Evolutionary conservation across 2,329 filamentous ascomycete genomes (phyloP).

Genomic region (Zasmidium angulare): DNA sequence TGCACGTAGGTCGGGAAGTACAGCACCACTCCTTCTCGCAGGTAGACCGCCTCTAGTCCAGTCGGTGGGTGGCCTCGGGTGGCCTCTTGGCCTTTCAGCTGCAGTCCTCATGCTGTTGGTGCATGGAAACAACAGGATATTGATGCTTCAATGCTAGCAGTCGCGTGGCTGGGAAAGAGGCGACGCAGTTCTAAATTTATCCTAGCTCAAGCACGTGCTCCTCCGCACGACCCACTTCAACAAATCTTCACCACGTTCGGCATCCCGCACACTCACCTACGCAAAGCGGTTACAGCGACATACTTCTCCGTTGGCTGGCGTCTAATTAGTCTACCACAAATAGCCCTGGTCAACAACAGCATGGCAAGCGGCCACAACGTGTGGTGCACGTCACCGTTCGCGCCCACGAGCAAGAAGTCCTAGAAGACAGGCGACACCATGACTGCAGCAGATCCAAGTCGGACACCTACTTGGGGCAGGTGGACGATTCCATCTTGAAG

Average conservation of each 20-base stretch:
- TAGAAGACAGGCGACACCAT: too few relatives aligned
- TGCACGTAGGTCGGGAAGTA: too few relatives aligned
- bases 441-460: neutral
- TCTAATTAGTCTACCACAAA: neutral
- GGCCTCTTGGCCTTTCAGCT: neutral
- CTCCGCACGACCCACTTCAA: neutral
- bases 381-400: neutral
- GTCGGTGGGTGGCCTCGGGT: neutral
- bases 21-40: too few relatives aligned
- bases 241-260: neutral
- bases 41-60: too few relatives aligned
- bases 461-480: too few relatives aligned
- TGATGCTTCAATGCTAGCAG: neutral
- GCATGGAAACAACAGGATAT: neutral
- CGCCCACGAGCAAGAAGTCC: neutral
- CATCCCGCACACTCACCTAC: neutral
- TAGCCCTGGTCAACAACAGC: neutral
- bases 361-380: neutral
- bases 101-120: neutral
- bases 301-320: neutral
- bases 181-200: neutral
- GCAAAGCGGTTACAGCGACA: neutral
- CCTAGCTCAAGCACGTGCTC: neutral
- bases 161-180: neutral
- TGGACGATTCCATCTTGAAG: neutral